These are phyloP conservation scores for Tylopilus felleus DNA, from an alignment of 768 basidiomycete genomes.

Conservation along the genomic window DNA sequence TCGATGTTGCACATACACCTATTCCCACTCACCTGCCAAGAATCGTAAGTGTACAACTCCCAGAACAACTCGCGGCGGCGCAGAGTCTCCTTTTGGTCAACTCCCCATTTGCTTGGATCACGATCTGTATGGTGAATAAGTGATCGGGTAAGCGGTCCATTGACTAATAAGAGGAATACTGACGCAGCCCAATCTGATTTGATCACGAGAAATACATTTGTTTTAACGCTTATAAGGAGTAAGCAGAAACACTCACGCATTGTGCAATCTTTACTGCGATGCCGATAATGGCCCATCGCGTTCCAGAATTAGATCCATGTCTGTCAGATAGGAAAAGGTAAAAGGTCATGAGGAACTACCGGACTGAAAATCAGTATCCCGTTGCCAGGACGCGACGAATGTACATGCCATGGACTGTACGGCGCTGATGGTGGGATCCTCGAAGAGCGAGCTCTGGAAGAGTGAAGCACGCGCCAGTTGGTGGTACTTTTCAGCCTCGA, in stretches of 20 bases:
- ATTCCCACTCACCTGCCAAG: conserved; percentile 29
- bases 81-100: conserved; percentile 53
- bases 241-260: conserved; percentile 48
- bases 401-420: conserved; percentile 61
- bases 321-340: conserved; percentile 68
- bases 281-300: conserved; percentile 67
- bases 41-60: conserved; percentile 47
- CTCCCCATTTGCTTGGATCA: conserved; percentile 66
- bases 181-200: conserved; percentile 65
- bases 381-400: conserved; percentile 15
- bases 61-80: conserved; percentile 66
- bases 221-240: not conserved
- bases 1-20: not conserved
- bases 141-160: conserved; percentile 4
- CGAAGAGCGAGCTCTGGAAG: conserved; percentile 61
- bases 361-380: conserved; percentile 25
- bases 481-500: conserved; percentile 70
- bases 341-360: conserved; percentile 65
- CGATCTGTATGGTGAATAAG: conserved; percentile 43
- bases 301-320: conserved; percentile 61
- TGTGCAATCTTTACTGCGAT: conserved; percentile 68
- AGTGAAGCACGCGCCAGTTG: conserved; percentile 63
- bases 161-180: conserved; percentile 25
- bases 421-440: conserved; percentile 64
- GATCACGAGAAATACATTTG: conserved; percentile 3